phyloP scores from a whole-genome alignment of 1,284 basidiomycete genomes.

The Naganishia sp. region DNA sequence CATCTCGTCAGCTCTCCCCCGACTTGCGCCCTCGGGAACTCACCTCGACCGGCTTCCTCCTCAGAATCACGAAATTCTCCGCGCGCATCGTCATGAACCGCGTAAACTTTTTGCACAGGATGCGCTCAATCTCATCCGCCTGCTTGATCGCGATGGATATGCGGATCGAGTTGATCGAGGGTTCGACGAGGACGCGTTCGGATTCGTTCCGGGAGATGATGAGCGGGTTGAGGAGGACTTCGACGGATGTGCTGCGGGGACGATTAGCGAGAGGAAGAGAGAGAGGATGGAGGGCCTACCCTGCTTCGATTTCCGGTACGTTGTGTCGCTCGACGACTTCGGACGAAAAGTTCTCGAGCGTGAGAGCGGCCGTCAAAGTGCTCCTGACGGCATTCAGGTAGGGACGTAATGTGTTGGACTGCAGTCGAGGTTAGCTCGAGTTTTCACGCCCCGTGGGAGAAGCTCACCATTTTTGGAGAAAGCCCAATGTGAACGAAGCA shows the following conservation, averaged over 20 bases:
- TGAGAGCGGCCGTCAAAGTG: constrained; percentile 94
- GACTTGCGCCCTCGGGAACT: constrained; percentile 43
- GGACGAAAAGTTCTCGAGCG: constrained; percentile 94
- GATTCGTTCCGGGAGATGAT: constrained; percentile 95
- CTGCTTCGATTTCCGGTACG: constrained; percentile 87
- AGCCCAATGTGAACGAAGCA: neutral
- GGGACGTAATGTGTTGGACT: constrained; percentile 75
- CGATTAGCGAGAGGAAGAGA: neutral
- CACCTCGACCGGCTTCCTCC: constrained; percentile 88
- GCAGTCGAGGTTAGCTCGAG: neutral
- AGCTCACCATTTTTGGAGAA: constrained; percentile 3
- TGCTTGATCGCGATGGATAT: constrained; percentile 98
- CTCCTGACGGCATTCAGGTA: constrained; percentile 95
- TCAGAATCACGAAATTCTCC: constrained; percentile 92
- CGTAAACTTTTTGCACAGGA: constrained; percentile 98
- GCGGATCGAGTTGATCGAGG: constrained; percentile 94
- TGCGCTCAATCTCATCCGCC: constrained; percentile 97
- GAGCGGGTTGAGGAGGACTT: constrained; percentile 89
- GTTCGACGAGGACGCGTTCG: constrained; percentile 94
- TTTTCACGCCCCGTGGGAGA: neutral
- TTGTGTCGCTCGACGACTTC: constrained; percentile 97
- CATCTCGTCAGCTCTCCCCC: neutral
- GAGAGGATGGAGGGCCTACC: constrained; percentile 57
- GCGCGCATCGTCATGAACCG: constrained; percentile 99
- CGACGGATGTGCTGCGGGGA: constrained; percentile 72